Evolutionary conservation across 495 filamentous ascomycete genomes (phyloP).

Genomic region (Daldinia loculata): DNA sequence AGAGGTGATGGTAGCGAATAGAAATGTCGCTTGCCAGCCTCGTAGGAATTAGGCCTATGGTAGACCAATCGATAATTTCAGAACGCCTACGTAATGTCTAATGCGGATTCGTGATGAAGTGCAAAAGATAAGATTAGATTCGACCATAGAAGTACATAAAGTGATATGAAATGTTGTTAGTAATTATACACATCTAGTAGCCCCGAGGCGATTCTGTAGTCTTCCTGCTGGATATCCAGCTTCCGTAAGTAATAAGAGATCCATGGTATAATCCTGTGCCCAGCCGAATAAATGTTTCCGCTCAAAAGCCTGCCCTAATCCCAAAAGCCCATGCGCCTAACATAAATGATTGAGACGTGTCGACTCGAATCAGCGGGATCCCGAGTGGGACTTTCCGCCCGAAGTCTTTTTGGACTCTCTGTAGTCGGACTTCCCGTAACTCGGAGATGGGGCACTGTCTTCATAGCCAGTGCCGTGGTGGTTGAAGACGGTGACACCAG

Average conservation of each 20-base stretch:
- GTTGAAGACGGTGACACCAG: conserved; percentile 21
- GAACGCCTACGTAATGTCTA: neutral
- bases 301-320: neutral
- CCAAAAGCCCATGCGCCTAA: neutral
- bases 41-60: neutral
- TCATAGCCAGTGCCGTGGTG: conserved; percentile 22
- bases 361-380: neutral
- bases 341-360: neutral
- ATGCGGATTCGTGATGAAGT: neutral
- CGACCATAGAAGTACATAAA: neutral
- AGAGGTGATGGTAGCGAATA: conserved; percentile 22
- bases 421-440: neutral
- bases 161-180: neutral
- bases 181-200: conserved; percentile 23
- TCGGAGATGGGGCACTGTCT: conserved; percentile 12
- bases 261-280: neutral
- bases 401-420: neutral
- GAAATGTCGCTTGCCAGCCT: conserved; percentile 10
- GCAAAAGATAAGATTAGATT: neutral
- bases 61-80: neutral
- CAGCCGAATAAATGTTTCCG: neutral
- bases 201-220: conserved; percentile 25
- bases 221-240: neutral
- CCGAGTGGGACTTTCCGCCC: neutral
- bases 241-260: neutral